phyloP scores from a whole-genome alignment of 768 basidiomycete species.

The Pulveroboletus ravenelii region DNA sequence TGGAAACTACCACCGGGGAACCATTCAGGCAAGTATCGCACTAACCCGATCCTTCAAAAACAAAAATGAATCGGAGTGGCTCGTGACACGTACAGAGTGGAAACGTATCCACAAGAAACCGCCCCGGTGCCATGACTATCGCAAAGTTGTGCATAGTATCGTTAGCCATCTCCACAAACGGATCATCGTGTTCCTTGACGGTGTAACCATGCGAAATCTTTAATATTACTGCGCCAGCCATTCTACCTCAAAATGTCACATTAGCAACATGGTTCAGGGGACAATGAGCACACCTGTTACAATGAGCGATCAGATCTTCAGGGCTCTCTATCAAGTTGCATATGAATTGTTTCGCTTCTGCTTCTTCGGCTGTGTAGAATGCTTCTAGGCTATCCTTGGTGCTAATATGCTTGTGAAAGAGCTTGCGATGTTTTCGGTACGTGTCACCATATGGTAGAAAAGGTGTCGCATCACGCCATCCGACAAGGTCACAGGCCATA shows the following conservation, averaged over 20 bases:
- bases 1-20: conserved; percentile 19
- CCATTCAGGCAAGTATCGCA: conserved; percentile 19
- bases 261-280: neutral
- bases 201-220: conserved; percentile 35
- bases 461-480: neutral
- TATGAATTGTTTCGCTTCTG: conserved; percentile 2
- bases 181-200: conserved; percentile 29
- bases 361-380: conserved; percentile 4
- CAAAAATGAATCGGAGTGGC: neutral
- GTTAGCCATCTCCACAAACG: conserved; percentile 27
- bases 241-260: conserved; percentile 18
- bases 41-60: neutral
- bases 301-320: conserved; percentile 2
- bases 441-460: conserved; percentile 12
- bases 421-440: conserved; percentile 4
- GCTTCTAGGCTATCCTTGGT: conserved; percentile 3
- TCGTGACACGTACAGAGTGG: conserved; percentile 5
- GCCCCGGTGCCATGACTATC: neutral
- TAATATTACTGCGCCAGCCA: conserved; percentile 32
- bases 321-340: conserved; percentile 1
- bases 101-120: conserved; percentile 9
- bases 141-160: conserved; percentile 17
- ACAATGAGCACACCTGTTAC: neutral
- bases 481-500: conserved; percentile 21
- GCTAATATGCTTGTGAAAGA: conserved; percentile 6